Base-by-base conservation (phyloP, 2,329 filamentous ascomycete species). In the Colletotrichum tropicale region DNA sequence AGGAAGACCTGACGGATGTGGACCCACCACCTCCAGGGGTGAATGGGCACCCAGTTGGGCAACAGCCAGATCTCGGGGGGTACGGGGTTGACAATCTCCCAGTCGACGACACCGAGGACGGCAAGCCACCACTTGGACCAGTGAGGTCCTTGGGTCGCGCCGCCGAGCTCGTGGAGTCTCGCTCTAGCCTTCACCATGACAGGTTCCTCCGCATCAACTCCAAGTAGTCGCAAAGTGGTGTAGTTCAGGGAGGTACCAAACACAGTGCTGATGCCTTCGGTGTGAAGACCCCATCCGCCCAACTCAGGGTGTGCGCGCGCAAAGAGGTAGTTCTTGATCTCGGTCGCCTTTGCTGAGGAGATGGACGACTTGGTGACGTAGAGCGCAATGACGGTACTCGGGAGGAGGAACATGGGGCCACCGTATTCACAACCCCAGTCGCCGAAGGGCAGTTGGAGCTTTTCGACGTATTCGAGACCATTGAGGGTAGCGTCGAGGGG, bases 371-470 rank as follows among this genome's bases (percentile, higher is more conserved):
- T 93, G 77, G 96, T 98, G 68, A 94, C 94, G 83, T 98, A 96
- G 92, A 95, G 98, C 32, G 94, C 90, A 79, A 98, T 92, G 77
- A 98, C 92, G 26, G 98, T 84, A 60, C 96, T 95, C 0, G 96
- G 95, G 2, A 98, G 88, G 52, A 98, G 90, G 82, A 99, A 99
- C 95, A 98, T 96, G 6, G 97, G 97, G 1, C 97, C 97, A 70
- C 97, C 97, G 86, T 99, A 99, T 84, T 99, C 97, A 86, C 96
- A 98, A 7, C 90, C 97, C 97, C 97, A 99, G 82, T 98, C 95
- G 7, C 97, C 97, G 1, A 95, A 94, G 16, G 94, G 92, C 2
- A 98, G 89, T 83, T 99, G 97, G 28, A 98, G 91, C 77, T 96
- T 91, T 73, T 96, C 94, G 87, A 98, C 98, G 88, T 98, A 98